Evolutionary conservation across 768 basidiomycete species (phyloP), one percentile per base, ranked within the genome.

Genomic region (Paxillus involutus): DNA sequence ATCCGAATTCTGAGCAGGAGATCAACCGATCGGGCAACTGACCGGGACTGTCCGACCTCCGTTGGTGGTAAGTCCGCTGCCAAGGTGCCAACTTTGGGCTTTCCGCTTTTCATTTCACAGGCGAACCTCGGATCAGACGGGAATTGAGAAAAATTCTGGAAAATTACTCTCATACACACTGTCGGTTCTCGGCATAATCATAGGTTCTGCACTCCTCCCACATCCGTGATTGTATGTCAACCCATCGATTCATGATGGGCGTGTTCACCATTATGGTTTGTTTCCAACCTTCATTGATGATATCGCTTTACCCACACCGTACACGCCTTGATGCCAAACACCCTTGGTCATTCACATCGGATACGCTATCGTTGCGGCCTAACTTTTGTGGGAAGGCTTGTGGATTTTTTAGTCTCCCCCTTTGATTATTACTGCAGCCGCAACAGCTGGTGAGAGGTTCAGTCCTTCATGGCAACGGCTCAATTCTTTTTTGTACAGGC

Each of bases 361-460:
- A 47, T 36, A 8, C 13, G 33, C 7, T 17, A 47, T 47, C 33
- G 33, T 32, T 14, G 33, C 19, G 14, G 19, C 32, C 13, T 26
- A 35, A 9, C n/a, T 3, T 26, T 47, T 44, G 47, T 58, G 52
- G 53, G 53, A 57, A 46, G 24, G 21, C 39, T 47, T 14, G 33
- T 39, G 26, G 39, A 19, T 47, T 29, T 43, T 47, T 19, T 35
- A 2, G 13, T 29, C 33, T 46, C 35, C 26, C 35, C 16, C 10
- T 12, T 37, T n/a, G 19, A 47, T 12, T 16, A 41, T 46, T 39
- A 56, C 14, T 53, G 39, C 44, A 44, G 29, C 33, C 37, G 47
- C 39, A 14, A 35, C 40, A n/a, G 36, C 36, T 35, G 54, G 49
- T 50, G 44, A 36, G 55, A 57, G 19, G 36, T 42, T 21, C 10